These are phyloP conservation scores for Goffeauzyma gilvescens DNA, from an alignment of 768 basidiomycete species.

Conservation along the genomic window DNA sequence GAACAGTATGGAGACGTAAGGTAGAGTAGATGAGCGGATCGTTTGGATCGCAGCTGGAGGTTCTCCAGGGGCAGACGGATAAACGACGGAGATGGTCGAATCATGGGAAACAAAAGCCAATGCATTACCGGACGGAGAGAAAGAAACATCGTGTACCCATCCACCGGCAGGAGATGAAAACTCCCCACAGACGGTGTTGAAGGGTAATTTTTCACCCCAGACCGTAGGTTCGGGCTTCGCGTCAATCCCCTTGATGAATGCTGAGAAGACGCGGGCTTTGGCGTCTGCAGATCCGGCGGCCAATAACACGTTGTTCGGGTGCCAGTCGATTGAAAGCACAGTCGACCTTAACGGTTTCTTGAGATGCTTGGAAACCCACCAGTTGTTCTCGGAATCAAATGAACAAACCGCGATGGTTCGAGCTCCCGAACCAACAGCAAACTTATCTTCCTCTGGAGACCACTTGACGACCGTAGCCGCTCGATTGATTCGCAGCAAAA, in stretches of 20 bases:
- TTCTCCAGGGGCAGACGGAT: constrained; percentile 48
- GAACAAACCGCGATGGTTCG: constrained; percentile 89
- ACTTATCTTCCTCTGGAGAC: constrained; percentile 96
- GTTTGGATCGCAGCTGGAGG: constrained; percentile 41
- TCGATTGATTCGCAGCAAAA: constrained; percentile 79
- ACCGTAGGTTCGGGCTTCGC: constrained; percentile 75
- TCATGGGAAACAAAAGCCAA: constrained; percentile 97
- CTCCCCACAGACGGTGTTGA: constrained; percentile 93
- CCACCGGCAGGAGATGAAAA: constrained; percentile 74
- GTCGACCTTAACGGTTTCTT: constrained; percentile 97
- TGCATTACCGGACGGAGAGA: constrained; percentile 87
- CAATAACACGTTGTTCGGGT: constrained; percentile 92
- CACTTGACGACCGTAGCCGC: constrained; percentile 88
- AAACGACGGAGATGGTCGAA: constrained; percentile 78
- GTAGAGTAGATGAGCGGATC: constrained; percentile 59
- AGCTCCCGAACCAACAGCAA: constrained; percentile 92
- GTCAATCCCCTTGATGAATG: constrained; percentile 96
- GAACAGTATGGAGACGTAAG: constrained; percentile 70
- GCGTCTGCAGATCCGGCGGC: constrained; percentile 95
- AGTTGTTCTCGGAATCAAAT: constrained; percentile 92
- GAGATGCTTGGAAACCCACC: constrained; percentile 94
- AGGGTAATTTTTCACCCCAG: constrained; percentile 97
- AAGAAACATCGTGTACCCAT: constrained; percentile 90
- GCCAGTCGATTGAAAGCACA: constrained; percentile 88
- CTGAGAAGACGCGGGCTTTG: constrained; percentile 93